phyloP scores from a whole-genome alignment of 257 asterid genomes.

The Datura wrightii region DNA sequence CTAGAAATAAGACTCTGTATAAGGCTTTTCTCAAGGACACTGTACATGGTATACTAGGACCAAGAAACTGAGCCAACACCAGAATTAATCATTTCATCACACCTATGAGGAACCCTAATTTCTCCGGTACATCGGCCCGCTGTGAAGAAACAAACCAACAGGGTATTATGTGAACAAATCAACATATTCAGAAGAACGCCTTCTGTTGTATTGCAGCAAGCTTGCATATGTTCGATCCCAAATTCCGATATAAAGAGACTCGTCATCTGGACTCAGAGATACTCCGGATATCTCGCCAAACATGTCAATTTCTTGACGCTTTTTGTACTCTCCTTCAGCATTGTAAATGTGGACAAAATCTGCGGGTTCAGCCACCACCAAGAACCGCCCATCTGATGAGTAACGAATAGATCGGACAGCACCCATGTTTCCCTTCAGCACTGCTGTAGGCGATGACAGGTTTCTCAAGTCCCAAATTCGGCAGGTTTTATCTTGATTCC shows the following conservation, averaged over 20 bases:
- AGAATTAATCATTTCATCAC: neutral
- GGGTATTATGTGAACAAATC: conserved; percentile 53
- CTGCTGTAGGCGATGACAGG: conserved; percentile 48
- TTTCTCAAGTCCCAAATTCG: conserved; percentile 76
- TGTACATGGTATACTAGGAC: conserved; percentile 28
- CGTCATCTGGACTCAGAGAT: conserved; percentile 73
- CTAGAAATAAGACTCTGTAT: neutral
- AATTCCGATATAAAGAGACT: conserved; percentile 64
- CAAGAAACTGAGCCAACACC: conserved; percentile 24
- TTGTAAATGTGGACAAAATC: conserved; percentile 76
- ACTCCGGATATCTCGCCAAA: conserved; percentile 84
- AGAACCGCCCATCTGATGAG: conserved; percentile 69
- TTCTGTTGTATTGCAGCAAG: conserved; percentile 67
- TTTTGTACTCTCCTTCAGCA: conserved; percentile 50
- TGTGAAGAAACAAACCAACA: neutral
- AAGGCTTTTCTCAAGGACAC: conserved; percentile 19
- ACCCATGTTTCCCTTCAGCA: conserved; percentile 69
- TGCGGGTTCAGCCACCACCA: conserved; percentile 73
- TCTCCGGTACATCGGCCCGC: neutral
- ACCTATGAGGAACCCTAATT: conserved; percentile 5
- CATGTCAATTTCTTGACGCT: conserved; percentile 72
- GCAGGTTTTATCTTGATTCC: conserved; percentile 83
- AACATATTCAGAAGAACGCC: conserved; percentile 56
- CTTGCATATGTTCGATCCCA: conserved; percentile 89
- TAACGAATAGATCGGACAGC: conserved; percentile 69